Percentiles rank a stretch among this genome's conserved stretches.
Evolutionary conservation across 2,329 filamentous ascomycete species (phyloP).

Genomic region (Xylariaceae sp.): DNA sequence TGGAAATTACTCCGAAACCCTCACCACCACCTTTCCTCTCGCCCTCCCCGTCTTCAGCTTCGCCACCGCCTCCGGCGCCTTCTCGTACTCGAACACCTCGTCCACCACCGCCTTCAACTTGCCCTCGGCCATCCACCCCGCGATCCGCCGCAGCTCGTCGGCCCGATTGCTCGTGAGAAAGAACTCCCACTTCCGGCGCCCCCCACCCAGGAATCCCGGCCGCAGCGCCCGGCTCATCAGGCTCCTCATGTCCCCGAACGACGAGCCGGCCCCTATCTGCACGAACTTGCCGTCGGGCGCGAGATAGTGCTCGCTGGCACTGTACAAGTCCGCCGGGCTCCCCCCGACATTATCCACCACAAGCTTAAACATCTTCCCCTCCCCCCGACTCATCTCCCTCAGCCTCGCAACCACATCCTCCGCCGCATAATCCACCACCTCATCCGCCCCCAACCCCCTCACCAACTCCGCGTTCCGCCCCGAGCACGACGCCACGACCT

Average conservation of each 20-base stretch:
- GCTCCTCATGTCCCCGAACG: constrained; percentile 11
- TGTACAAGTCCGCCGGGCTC: constrained; percentile 45
- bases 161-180: constrained; percentile 31
- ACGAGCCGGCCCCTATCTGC: constrained; percentile 41
- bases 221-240: constrained; percentile 21
- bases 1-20: no score
- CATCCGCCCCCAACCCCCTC: constrained; percentile 56
- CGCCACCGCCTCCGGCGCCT: constrained; percentile 53
- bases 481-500: constrained; percentile 57
- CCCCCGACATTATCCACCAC: constrained; percentile 55
- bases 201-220: constrained; percentile 33
- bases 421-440: constrained; percentile 56
- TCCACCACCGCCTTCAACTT: constrained; percentile 56
- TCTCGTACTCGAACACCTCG: constrained; percentile 49
- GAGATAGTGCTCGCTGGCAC: constrained; percentile 46
- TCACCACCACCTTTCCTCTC: constrained; percentile 55
- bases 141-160: constrained; percentile 46
- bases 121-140: constrained; percentile 51
- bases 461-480: constrained; percentile 52
- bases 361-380: constrained; percentile 45
- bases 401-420: constrained; percentile 43
- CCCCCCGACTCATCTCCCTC: no score
- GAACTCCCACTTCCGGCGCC: constrained; percentile 37
- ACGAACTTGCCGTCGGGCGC: constrained; percentile 45
- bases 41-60: constrained; percentile 52